Evolutionary conservation across 257 asterid genomes (phyloP), one percentile per base, ranked within the genome.

Genomic region (Paulownia fortunei): DNA sequence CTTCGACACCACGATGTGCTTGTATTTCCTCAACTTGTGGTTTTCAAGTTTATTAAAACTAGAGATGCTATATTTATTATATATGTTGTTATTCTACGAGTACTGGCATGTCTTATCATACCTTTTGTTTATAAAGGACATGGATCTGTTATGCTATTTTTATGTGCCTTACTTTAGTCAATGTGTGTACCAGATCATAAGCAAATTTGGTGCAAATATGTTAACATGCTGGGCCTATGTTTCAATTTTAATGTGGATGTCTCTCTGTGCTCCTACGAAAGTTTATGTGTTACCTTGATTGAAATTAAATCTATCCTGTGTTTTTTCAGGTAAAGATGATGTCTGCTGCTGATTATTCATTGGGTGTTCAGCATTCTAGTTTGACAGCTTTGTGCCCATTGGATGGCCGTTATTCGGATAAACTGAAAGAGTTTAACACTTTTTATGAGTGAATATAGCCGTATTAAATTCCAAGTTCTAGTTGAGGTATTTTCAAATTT

Each of bases 381-480:
- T 85, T 91, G 86, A 85, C 87, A 23, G 90, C 97, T 72, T 54
- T 89, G 46, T 86, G 88, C 73, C 97, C 95, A 15, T 67, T 91
- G 78, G 97, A 91, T 82, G 97, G 97, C 26, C 95, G 97, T 6
- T 91, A 91, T 74, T 83, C 93, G 92, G 79, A 32, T 37, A 91
- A 91, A 83, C 92, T 89, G 51, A 87, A 88, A 80, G 93, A 88
- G 34, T n/a, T 81, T 91, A 84, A 84, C 88, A 47, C 88, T 89
- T 15, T 84, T 82, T 72, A 61, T 82, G 89, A 84, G 95, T 66
- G 95, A 91, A 79, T 91, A 85, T 70, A 93, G 93, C 55, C 87
- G 88, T 32, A 91, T 87, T 51, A 89, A 79, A 49, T 89, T 68
- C 55, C 89, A 95, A 12, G 86, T 91, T 80, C 71, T 89, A 24